Evolutionary conservation across 371 early-diverging fungal genomes (phyloP).

Genomic region (Phascolomyces articulosus): DNA sequence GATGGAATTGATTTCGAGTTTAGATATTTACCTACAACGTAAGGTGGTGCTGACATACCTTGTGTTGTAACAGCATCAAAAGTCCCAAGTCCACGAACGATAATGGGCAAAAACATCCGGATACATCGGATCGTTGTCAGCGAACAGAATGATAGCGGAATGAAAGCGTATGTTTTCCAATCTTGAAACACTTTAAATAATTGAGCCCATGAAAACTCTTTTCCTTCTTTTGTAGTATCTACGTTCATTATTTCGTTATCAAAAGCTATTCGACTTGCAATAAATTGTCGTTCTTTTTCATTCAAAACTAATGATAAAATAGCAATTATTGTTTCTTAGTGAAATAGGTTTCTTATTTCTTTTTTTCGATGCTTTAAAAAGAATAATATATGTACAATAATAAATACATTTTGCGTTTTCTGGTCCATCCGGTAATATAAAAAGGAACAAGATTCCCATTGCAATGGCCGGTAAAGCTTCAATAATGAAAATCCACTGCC

Average conservation of each 20-base stretch:
- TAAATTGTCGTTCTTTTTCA: constrained; percentile 55
- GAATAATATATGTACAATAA: no score
- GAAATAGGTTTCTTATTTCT: no score
- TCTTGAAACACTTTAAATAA: constrained; percentile 56
- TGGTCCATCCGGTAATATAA: constrained; percentile 73
- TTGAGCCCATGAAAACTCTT: constrained; percentile 63
- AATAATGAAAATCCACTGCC: constrained; percentile 77
- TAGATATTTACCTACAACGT: constrained; percentile 15
- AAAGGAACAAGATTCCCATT: constrained; percentile 57
- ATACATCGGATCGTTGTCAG: constrained; percentile 11
- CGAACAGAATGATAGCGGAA: constrained; percentile 54
- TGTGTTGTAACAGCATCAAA: constrained; percentile 48
- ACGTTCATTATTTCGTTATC: constrained; percentile 69
- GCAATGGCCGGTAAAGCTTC: constrained; percentile 72
- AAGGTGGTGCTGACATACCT: constrained; percentile 33
- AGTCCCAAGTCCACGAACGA: constrained; percentile 69
- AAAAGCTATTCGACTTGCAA: constrained; percentile 54
- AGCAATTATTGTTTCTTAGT: no score
- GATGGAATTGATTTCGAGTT: no score
- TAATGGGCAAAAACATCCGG: constrained; percentile 70
- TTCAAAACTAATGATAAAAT: constrained; percentile 62
- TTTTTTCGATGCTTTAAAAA: no score
- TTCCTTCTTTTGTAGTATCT: constrained; percentile 56
- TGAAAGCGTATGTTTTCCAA: constrained; percentile 46
- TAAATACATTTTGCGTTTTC: constrained; percentile 26